Evolutionary conservation across 2,329 filamentous ascomycete species (phyloP).

Genomic region (Fusarium sp.): DNA sequence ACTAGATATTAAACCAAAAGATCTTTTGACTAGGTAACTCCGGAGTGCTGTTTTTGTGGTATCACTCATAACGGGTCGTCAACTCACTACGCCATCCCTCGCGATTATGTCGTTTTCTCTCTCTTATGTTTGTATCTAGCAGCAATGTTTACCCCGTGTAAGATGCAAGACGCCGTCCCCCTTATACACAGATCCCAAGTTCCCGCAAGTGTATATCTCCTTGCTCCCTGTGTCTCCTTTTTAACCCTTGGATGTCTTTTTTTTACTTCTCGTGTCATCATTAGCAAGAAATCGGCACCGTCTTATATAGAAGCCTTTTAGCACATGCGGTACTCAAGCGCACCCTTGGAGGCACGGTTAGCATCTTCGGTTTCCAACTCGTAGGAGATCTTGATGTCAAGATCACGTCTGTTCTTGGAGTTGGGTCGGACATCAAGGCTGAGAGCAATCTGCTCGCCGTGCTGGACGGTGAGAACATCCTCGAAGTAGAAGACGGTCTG

Average conservation of each 20-base stretch:
- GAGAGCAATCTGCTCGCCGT: conserved; percentile 82
- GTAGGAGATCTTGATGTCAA: conserved; percentile 91
- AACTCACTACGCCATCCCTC: conserved; percentile 40
- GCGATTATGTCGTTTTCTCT: conserved; percentile 28
- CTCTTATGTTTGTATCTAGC: conserved; percentile 32
- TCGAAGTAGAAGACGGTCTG: conserved; percentile 98
- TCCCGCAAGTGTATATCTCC: conserved; percentile 32
- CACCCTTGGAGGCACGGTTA: conserved; percentile 74
- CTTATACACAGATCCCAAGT: conserved; percentile 37
- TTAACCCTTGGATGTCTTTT: conserved; percentile 1
- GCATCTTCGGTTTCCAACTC: conserved; percentile 79
- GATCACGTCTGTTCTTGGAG: conserved; percentile 90
- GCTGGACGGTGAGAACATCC: conserved; percentile 90
- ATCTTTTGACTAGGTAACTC: conserved; percentile 44
- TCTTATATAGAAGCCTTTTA: conserved; percentile 48
- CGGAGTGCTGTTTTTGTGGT: conserved; percentile 44
- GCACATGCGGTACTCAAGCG: conserved; percentile 84
- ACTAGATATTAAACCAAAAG: conserved; percentile 37
- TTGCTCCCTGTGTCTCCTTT: conserved; percentile 3
- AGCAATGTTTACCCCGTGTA: conserved; percentile 31
- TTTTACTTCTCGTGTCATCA: conserved; percentile 39
- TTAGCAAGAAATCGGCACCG: conserved; percentile 36
- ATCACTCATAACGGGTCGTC: conserved; percentile 45
- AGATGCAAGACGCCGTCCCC: conserved; percentile 44
- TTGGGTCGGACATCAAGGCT: conserved; percentile 87